Conservation (phyloP, 2,329 filamentous ascomycete genomes). For the Cladophialophora carrionii region DNA sequence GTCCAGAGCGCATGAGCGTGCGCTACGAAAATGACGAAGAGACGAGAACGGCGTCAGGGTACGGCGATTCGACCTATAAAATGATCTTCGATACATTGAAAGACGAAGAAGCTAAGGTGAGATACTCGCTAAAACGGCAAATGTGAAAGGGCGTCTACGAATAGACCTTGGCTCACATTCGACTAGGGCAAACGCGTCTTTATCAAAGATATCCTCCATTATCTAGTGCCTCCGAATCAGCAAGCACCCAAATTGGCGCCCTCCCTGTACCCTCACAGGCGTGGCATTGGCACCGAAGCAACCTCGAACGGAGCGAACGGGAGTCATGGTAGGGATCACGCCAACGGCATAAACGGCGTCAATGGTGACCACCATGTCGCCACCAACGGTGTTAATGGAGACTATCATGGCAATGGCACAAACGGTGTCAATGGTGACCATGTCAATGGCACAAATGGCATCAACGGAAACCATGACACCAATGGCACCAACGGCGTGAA, state of each 20-base stretch:
- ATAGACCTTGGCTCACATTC: slow-evolving; percentile 45
- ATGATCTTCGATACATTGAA: slow-evolving; percentile 78
- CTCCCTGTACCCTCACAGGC: slow-evolving; percentile 66
- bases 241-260: slow-evolving; percentile 72
- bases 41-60: slow-evolving; percentile 49
- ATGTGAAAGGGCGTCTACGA: background rate
- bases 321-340: slow-evolving; percentile 20
- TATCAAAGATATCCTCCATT: slow-evolving; percentile 97
- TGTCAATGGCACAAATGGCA: background rate
- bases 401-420: slow-evolving; percentile 38
- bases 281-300: slow-evolving; percentile 60
- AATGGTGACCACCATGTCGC: slow-evolving; percentile 4
- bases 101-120: slow-evolving; percentile 72
- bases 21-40: slow-evolving; percentile 74
- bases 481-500: slow-evolving; percentile 35
- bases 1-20: slow-evolving; percentile 80
- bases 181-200: slow-evolving; percentile 84
- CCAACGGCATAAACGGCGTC: slow-evolving; percentile 11
- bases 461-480: background rate
- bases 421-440: slow-evolving; percentile 39
- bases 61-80: slow-evolving; percentile 50
- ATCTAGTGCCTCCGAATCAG: slow-evolving; percentile 75
- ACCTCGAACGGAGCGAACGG: slow-evolving; percentile 42
- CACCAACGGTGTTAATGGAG: slow-evolving; percentile 42
- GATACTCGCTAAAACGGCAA: slow-evolving; percentile 33